Percentiles rank a stretch among this genome's conserved stretches.
These are phyloP conservation scores for Echria macrotheca DNA, from an alignment of 495 filamentous ascomycete species.

Conservation along the genomic window DNA sequence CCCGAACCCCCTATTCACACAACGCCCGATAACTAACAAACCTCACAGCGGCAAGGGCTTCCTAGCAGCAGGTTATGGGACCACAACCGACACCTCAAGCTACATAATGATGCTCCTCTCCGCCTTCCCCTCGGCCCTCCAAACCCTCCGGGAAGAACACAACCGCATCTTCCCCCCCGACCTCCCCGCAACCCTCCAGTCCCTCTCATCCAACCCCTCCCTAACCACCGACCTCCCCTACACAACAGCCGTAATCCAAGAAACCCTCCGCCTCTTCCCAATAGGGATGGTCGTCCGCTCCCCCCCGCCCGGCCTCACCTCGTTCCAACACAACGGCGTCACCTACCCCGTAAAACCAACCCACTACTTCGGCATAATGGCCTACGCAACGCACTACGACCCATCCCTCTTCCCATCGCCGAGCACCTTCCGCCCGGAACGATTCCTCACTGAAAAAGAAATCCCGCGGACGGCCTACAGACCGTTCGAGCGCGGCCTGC, in stretches of 20 bases:
- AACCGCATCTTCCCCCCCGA: constrained; percentile 5
- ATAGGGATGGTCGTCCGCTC: constrained; percentile 13
- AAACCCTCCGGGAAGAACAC: constrained; percentile 11
- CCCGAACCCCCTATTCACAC: neutral
- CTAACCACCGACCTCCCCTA: constrained; percentile 8
- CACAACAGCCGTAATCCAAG: constrained; percentile 6
- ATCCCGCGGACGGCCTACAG: constrained; percentile 17
- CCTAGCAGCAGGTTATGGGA: constrained; percentile 10
- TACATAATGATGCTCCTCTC: constrained; percentile 11
- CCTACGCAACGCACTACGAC: constrained; percentile 9
- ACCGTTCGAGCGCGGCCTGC: constrained; percentile 41
- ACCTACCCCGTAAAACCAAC: neutral
- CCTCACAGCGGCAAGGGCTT: constrained; percentile 11
- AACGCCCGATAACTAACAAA: neutral
- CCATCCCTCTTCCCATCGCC: constrained; percentile 2
- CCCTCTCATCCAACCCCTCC: constrained; percentile 2
- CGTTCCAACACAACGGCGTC: constrained; percentile 2
- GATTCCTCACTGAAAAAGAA: neutral
- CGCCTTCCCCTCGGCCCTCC: constrained; percentile 4
- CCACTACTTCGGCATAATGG: neutral
- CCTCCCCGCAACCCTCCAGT: constrained; percentile 1
- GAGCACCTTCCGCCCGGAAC: neutral
- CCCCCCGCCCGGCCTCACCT: constrained; percentile 1
- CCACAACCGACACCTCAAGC: constrained; percentile 9
- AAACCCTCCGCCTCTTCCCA: constrained; percentile 14